Conservation (phyloP, 768 basidiomycete species). For the Pleurotus platypus region DNA sequence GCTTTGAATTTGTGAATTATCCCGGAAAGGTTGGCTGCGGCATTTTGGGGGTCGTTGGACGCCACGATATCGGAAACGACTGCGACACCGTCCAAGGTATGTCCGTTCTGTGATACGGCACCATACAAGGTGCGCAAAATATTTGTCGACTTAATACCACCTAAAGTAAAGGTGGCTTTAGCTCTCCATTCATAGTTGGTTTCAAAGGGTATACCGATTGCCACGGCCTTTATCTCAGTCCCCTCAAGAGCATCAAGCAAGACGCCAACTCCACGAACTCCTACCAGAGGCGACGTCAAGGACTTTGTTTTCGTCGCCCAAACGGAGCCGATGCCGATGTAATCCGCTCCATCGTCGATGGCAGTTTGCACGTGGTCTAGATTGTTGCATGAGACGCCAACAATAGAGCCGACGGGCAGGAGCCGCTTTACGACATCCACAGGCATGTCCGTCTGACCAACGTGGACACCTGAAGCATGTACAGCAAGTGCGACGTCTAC, state of each 20-base stretch:
- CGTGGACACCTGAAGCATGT: slow-evolving; percentile 75
- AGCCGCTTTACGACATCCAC: slow-evolving; percentile 60
- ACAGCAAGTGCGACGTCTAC: slow-evolving; percentile 84
- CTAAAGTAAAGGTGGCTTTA: slow-evolving; percentile 32
- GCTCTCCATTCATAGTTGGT: neutral
- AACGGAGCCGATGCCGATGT: slow-evolving; percentile 84
- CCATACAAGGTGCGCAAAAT: slow-evolving; percentile 74
- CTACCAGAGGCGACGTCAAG: slow-evolving; percentile 59
- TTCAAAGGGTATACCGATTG: slow-evolving; percentile 61
- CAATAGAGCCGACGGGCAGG: slow-evolving; percentile 64
- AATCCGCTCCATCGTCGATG: slow-evolving; percentile 66
- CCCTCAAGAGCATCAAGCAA: slow-evolving; percentile 65
- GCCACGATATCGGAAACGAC: slow-evolving; percentile 85
- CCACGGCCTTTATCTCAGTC: slow-evolving; percentile 67
- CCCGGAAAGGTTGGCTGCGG: slow-evolving; percentile 41
- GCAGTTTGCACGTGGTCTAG: slow-evolving; percentile 62
- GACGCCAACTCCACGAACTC: slow-evolving; percentile 67
- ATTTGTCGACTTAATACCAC: slow-evolving; percentile 83
- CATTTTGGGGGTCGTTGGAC: slow-evolving; percentile 48
- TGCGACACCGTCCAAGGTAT: slow-evolving; percentile 75
- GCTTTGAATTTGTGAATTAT: slow-evolving; percentile 43
- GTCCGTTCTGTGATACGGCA: slow-evolving; percentile 53
- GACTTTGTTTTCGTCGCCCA: slow-evolving; percentile 82
- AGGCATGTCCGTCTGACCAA: slow-evolving; percentile 88
- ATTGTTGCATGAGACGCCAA: slow-evolving; percentile 80